Evolutionary conservation across 257 asterid genomes (phyloP).

Genomic region (Oldenlandia corymbosa): DNA sequence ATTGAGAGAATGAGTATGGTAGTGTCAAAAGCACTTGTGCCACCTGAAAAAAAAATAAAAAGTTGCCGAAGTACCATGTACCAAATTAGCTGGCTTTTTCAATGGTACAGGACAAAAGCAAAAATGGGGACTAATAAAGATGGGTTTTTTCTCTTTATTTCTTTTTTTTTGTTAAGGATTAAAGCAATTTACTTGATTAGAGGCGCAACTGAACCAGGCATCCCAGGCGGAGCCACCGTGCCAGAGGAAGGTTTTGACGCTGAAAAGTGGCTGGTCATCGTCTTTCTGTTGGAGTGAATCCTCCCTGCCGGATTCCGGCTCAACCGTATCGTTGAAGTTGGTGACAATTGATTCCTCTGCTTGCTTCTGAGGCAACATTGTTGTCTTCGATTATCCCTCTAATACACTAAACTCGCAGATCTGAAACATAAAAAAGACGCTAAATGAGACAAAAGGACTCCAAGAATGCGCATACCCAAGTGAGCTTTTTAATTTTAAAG

Average conservation of each 20-base stretch:
- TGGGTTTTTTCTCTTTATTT: too few relatives aligned
- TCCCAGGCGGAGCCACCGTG: slow-evolving; percentile 99
- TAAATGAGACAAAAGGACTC: slow-evolving; percentile 27
- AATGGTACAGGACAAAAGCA: too few relatives aligned
- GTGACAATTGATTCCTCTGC: slow-evolving; percentile 91
- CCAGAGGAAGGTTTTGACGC: slow-evolving; percentile 71
- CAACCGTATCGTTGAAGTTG: slow-evolving; percentile 40
- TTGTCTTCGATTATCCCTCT: slow-evolving; percentile 21
- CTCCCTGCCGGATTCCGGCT: slow-evolving; percentile 34
- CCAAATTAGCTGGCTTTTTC: too few relatives aligned
- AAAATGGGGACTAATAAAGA: too few relatives aligned
- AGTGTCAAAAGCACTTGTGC: slow-evolving; percentile 92
- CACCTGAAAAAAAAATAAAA: slow-evolving; percentile 36
- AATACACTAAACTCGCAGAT: slow-evolving; percentile 20
- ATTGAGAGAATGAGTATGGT: slow-evolving; percentile 91
- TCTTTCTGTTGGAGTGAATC: slow-evolving; percentile 26
- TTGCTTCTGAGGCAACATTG: slow-evolving; percentile 77
- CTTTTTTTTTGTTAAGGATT: too few relatives aligned
- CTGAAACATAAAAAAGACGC: slow-evolving; percentile 23
- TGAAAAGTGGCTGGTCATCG: slow-evolving; percentile 54
- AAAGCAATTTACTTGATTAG: slow-evolving; percentile 98
- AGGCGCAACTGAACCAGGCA: slow-evolving; percentile 98
- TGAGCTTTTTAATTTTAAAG: too few relatives aligned
- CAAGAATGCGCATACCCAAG: not conserved
- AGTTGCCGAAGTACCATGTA: too few relatives aligned